Conservation (phyloP, 441 rosid genomes). For the Mallotus japonicus region DNA sequence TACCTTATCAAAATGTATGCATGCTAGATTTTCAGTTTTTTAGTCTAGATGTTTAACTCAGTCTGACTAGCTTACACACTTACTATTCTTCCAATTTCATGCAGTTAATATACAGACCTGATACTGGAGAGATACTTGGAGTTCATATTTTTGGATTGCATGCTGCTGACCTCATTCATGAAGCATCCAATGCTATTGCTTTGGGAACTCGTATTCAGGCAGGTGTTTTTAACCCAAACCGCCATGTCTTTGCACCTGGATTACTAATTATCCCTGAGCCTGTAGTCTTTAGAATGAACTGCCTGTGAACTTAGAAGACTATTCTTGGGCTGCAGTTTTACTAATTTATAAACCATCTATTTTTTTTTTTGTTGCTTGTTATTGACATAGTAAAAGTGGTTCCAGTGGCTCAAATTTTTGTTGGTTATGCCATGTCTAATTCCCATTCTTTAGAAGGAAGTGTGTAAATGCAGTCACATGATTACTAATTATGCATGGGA, state of each 20-base stretch:
- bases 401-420: background rate
- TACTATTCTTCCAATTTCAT: slow-evolving; percentile 14
- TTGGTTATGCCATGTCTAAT: background rate
- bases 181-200: slow-evolving; percentile 97
- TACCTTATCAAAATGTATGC: too few species aligned
- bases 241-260: background rate
- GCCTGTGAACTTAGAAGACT: background rate
- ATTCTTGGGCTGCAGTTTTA: background rate
- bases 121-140: slow-evolving; percentile 93
- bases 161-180: slow-evolving; percentile 98
- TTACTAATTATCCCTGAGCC: background rate
- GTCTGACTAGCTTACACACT: slow-evolving; percentile 3
- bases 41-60: background rate
- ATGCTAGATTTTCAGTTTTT: background rate
- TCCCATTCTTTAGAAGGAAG: background rate
- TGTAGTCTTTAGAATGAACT: background rate
- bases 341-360: background rate
- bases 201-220: slow-evolving; percentile 86
- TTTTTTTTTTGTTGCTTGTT: background rate
- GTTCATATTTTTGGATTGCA: slow-evolving; percentile 96
- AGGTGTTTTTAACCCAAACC: slow-evolving; percentile 9
- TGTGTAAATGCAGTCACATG: background rate
- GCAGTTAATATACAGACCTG: slow-evolving; percentile 97
- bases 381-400: background rate
- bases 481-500: background rate